Conservation (phyloP, 257 asterid species). For the Salvia miltiorrhiza region DNA sequence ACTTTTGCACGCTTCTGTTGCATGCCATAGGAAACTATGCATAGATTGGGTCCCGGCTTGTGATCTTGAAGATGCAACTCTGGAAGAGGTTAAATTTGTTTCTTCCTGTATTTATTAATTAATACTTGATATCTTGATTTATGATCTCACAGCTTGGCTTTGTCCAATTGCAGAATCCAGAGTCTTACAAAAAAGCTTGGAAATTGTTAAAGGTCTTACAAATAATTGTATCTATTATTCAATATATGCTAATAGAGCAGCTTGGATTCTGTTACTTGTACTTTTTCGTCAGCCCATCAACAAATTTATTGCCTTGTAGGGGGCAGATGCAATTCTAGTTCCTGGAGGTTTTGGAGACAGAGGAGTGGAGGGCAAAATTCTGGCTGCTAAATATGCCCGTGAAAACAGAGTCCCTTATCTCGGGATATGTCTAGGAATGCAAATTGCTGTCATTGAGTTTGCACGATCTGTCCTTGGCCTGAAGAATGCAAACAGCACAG, state of each 20-base stretch:
- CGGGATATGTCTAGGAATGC: conserved; percentile 86
- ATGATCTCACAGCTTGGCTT: conserved; percentile 26
- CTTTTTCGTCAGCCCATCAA: conserved; percentile 19
- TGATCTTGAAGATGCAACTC: conserved; percentile 79
- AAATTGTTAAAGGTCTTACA: conserved; percentile 64
- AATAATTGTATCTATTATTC: neutral
- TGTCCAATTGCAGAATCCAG: conserved; percentile 59
- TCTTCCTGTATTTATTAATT: conserved; percentile 11
- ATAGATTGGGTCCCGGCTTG: conserved; percentile 88
- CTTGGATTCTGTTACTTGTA: neutral
- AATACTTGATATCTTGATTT: conserved; percentile 17
- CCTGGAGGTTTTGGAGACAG: conserved; percentile 92
- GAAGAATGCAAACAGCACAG: conserved; percentile 67
- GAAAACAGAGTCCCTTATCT: conserved; percentile 64
- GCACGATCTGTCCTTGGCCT: conserved; percentile 67
- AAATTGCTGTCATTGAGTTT: conserved; percentile 65
- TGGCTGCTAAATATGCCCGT: conserved; percentile 81
- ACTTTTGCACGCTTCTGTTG: conserved; percentile 92
- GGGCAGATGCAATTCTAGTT: conserved; percentile 68
- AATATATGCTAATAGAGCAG: neutral
- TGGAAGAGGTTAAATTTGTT: conserved; percentile 48
- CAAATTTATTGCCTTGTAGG: conserved; percentile 35
- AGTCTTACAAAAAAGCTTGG: conserved; percentile 73
- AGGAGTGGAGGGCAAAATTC: conserved; percentile 81
- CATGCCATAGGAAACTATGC: conserved; percentile 67